A percentile compares a stretch with the other conserved stretches of the same genome.
Conservation (phyloP, 306 rosid genomes). For the Dalbergia cultrata region DNA sequence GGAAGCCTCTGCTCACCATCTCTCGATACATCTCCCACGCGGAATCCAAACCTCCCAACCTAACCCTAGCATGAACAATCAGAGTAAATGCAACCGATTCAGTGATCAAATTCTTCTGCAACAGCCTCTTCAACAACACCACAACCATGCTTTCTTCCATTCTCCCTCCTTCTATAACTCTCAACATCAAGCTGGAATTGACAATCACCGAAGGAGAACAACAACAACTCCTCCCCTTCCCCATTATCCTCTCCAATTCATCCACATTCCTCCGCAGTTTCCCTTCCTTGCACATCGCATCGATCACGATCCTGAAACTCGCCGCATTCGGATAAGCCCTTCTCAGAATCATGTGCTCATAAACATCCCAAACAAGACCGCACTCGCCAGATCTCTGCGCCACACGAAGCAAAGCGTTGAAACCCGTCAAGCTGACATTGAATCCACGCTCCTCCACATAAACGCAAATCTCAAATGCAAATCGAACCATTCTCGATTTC, state of each 20-base stretch:
- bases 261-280: constrained; percentile 59
- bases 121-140: constrained; percentile 71
- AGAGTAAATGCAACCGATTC: constrained; percentile 73
- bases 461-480: constrained; percentile 63
- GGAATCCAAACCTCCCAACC: constrained; percentile 54
- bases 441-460: constrained; percentile 61
- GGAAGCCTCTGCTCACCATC: constrained; percentile 76
- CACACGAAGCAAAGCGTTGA: constrained; percentile 69
- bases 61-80: constrained; percentile 61
- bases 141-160: constrained; percentile 61
- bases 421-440: constrained; percentile 61
- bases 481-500: constrained; percentile 57
- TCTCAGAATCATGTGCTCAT: constrained; percentile 71
- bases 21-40: constrained; percentile 63
- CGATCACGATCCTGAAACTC: constrained; percentile 65
- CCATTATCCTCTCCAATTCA: constrained; percentile 65
- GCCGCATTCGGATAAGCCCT: constrained; percentile 63
- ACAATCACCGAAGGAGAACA: constrained; percentile 68
- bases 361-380: constrained; percentile 70
- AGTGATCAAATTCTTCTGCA: constrained; percentile 75
- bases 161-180: constrained; percentile 62
- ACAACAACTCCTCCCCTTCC: constrained; percentile 50
- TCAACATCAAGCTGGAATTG: constrained; percentile 60
- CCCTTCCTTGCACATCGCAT: constrained; percentile 84
- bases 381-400: constrained; percentile 56